Evolutionary conservation across 257 asterid genomes (phyloP), one percentile per base, ranked within the genome.

Genomic region (Nicotiana attenuata): DNA sequence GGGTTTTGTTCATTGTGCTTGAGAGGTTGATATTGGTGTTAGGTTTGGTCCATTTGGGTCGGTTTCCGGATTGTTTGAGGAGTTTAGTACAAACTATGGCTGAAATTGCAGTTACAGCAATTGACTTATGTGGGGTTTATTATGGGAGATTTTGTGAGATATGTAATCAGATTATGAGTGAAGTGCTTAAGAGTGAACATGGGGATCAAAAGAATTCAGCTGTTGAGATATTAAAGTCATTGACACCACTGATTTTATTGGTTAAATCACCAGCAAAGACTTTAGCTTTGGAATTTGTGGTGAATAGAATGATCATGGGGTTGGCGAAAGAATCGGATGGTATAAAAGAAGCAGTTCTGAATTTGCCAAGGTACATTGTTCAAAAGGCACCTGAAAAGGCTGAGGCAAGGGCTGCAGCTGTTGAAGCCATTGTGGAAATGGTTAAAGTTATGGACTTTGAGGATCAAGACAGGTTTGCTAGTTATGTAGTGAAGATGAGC

Each of bases 1-100:
- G 88, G 65, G 89, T 87, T 76, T 84, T 96, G 83, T 90, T 92
- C 73, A 3, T 80, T 41, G 87, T 92, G 86, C 90, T 96, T 71
- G 97, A 92, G 76, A 92, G 87, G 87, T 64, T 96, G 91, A 90
- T 83, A 78, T 79, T 84, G 91, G 97, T 92, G 14, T 52, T 96
- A 91, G 90, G 87, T 26, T 90, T 90, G 86, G 91, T 94, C 76
- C 97, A 92, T 89, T 89, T 96, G 91, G 90, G 88, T 64, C 85
- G 99, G 76, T 96, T 96, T 90, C 92, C 97, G 4, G 99, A 96
- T 86, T 90, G 99, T 87, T 80, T 92, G 90, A 96, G 85, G 91
- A 89, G 93, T 79, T 85, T 96, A 88, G 93, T 96, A 81, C 95
- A 90, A 83, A 92, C 97, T 52, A 81, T 89, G 83, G 90, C 87